Evolutionary conservation across 306 rosid genomes (phyloP).

Genomic region (Albizia julibrissin): DNA sequence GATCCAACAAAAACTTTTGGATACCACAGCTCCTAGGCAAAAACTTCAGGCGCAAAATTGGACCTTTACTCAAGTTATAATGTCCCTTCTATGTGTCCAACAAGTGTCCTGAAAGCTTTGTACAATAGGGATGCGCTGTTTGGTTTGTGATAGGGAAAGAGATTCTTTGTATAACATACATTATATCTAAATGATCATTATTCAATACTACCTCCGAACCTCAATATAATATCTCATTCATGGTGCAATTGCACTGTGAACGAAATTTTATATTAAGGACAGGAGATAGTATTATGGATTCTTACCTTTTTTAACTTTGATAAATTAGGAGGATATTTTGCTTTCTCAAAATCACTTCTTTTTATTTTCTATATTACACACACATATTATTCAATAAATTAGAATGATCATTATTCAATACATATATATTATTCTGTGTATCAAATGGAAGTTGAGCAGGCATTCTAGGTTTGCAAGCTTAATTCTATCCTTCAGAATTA

Average conservation of each 20-base stretch:
- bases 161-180: not conserved
- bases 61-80: not conserved
- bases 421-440: not conserved
- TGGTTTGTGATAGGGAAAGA: not conserved
- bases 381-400: too few species aligned
- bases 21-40: too few species aligned
- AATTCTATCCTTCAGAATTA: not conserved
- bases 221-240: too few species aligned
- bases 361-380: not conserved
- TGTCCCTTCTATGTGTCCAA: slow-evolving; percentile 6
- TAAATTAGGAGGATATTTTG: not conserved
- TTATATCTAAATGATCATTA: too few species aligned
- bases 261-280: too few species aligned
- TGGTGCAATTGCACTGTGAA: too few species aligned
- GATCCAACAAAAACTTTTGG: too few species aligned
- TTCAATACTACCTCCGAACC: too few species aligned
- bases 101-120: slow-evolving; percentile 4
- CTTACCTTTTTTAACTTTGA: not conserved
- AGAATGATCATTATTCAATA: too few species aligned
- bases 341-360: not conserved
- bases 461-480: slow-evolving; percentile 4
- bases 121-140: not conserved
- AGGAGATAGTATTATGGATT: not conserved
- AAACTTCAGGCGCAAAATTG: too few species aligned
- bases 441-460: not conserved